phyloP scores from a whole-genome alignment of 2,329 filamentous ascomycete species.

The Tolypocladium pustulatum region DNA sequence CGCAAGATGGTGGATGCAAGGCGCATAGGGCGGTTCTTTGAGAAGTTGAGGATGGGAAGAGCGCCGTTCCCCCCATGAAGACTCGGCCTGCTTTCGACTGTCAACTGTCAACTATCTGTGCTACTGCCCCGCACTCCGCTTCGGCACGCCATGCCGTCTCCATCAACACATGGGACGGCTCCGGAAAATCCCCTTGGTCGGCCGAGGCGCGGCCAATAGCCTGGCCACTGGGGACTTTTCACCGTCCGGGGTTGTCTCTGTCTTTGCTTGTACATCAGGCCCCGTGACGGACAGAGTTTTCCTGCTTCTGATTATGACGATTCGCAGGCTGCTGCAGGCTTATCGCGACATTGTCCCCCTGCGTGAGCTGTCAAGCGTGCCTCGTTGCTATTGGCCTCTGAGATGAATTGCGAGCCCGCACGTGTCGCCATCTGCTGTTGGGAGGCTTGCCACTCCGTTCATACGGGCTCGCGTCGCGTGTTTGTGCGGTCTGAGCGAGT shows the following conservation, averaged over 20 bases:
- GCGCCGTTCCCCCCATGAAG: neutral
- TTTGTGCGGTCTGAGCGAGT: neutral
- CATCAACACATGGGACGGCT: neutral
- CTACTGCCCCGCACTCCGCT: slow-evolving; percentile 1
- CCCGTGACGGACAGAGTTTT: neutral
- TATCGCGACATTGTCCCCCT: neutral
- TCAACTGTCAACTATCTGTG: neutral
- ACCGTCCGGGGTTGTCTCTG: neutral
- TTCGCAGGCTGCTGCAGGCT: neutral
- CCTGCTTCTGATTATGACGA: neutral
- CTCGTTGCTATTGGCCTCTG: neutral
- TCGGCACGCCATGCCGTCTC: neutral
- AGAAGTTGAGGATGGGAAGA: neutral
- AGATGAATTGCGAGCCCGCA: neutral
- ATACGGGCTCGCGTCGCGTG: neutral
- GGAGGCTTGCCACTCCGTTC: neutral
- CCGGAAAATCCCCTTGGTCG: neutral
- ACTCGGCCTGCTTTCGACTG: neutral
- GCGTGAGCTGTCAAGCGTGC: neutral
- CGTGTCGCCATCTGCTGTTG: neutral
- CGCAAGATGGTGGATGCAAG: neutral
- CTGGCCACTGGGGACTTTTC: neutral
- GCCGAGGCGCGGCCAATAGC: neutral
- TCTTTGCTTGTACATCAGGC: neutral
- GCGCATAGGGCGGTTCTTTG: neutral